Evolutionary conservation across 495 filamentous ascomycete species (phyloP).

Genomic region (Penicillium verhagenii): DNA sequence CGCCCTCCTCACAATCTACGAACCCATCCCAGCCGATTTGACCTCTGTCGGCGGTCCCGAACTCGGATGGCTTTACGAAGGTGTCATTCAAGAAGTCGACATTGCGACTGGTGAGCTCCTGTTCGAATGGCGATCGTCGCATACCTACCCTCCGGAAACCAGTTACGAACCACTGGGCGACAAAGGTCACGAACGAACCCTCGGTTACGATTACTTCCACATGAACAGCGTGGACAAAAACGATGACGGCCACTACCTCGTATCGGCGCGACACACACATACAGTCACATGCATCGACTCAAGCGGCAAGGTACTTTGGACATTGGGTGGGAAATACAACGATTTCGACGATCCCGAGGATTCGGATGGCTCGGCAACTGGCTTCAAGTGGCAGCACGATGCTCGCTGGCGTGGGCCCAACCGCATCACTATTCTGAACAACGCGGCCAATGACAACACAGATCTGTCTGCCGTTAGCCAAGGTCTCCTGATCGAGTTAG

Average conservation of each 20-base stretch:
- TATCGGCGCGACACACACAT: slow-evolving; percentile 54
- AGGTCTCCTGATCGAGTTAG: slow-evolving; percentile 33
- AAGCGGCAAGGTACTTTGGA: slow-evolving; percentile 55
- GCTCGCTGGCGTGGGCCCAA: slow-evolving; percentile 42
- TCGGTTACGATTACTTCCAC: slow-evolving; percentile 52
- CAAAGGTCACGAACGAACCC: slow-evolving; percentile 18
- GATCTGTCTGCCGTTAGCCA: slow-evolving; percentile 23
- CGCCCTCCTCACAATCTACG: slow-evolving; percentile 52
- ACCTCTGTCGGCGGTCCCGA: slow-evolving; percentile 42
- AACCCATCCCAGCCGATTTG: slow-evolving; percentile 45
- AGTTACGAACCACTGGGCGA: slow-evolving; percentile 22
- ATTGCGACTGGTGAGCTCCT: slow-evolving; percentile 40
- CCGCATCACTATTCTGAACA: slow-evolving; percentile 53
- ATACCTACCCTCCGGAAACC: slow-evolving; percentile 25
- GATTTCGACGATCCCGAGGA: slow-evolving; percentile 42
- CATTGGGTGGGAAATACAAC: slow-evolving; percentile 49
- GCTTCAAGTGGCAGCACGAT: slow-evolving; percentile 55
- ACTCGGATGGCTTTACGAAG: slow-evolving; percentile 44
- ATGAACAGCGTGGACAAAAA: slow-evolving; percentile 60
- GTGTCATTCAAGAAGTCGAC: slow-evolving; percentile 46
- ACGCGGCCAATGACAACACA: slow-evolving; percentile 33
- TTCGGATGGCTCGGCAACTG: slow-evolving; percentile 40
- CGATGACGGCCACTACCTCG: slow-evolving; percentile 49
- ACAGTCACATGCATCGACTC: slow-evolving; percentile 45
- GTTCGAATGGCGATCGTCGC: slow-evolving; percentile 41